These are phyloP conservation scores for Thermoascus crustaceus DNA, from an alignment of 2,329 filamentous ascomycete genomes.

Conservation along the genomic window DNA sequence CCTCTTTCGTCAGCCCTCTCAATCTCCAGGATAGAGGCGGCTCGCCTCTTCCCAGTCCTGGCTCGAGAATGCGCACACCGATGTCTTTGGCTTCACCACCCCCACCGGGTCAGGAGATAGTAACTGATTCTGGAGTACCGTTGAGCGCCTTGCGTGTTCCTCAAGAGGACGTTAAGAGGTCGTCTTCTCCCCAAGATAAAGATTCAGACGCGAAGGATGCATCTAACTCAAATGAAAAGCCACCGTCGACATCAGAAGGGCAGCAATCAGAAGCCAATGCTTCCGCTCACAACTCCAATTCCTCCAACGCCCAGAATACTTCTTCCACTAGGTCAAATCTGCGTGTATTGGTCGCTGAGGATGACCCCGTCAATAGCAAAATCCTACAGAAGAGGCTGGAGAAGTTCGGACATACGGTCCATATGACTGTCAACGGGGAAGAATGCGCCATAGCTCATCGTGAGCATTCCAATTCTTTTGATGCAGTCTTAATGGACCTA, in stretches of 20 bases:
- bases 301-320: no score
- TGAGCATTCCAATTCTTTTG: conserved; percentile 56
- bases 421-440: conserved; percentile 71
- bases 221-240: no score
- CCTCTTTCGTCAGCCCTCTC: not conserved
- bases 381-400: conserved; percentile 74
- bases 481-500: conserved; percentile 87
- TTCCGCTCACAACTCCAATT: no score
- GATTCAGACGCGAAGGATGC: no score
- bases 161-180: conserved; percentile 12
- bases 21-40: not conserved
- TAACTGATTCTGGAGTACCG: conserved; percentile 28
- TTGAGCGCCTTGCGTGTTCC: conserved; percentile 23
- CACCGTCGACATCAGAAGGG: no score
- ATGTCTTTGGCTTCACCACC: conserved; percentile 14
- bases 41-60: conserved; percentile 1
- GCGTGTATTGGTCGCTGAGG: conserved; percentile 68
- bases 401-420: conserved; percentile 63
- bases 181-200: no score
- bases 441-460: conserved; percentile 68
- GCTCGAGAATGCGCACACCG: conserved; percentile 10
- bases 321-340: conserved; percentile 8
- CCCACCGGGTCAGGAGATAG: conserved; percentile 18
- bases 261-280: no score
- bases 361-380: conserved; percentile 79